Conservation (phyloP, 768 basidiomycete species). For the Saitozyma sp. region DNA sequence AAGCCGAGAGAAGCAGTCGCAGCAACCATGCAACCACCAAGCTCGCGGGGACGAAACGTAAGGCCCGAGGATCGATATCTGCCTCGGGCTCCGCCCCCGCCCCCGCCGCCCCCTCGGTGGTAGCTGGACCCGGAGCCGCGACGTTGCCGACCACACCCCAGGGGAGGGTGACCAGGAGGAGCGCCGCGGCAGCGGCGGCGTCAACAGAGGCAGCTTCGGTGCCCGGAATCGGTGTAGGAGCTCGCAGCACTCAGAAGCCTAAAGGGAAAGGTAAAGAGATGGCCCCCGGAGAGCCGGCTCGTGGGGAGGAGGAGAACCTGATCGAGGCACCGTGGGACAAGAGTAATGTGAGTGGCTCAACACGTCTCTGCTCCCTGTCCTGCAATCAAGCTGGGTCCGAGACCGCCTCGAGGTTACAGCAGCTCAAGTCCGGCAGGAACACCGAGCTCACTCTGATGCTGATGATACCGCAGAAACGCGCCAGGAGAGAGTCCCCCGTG, state of each 20-base stretch:
- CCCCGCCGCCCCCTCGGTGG: not conserved
- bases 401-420: too few species aligned
- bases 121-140: slow-evolving; percentile 5
- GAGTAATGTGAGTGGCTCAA: too few species aligned
- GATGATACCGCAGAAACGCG: too few species aligned
- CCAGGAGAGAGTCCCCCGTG: too few species aligned
- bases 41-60: slow-evolving; percentile 4
- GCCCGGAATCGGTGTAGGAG: not conserved
- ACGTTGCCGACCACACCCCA: not conserved
- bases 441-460: too few species aligned
- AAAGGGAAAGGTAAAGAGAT: too few species aligned
- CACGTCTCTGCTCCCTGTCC: too few species aligned
- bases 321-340: slow-evolving; percentile 7
- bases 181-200: not conserved
- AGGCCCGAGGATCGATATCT: not conserved
- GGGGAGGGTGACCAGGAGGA: slow-evolving; percentile 16
- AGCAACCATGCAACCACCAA: too few species aligned
- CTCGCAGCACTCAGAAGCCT: not conserved
- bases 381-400: too few species aligned
- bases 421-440: too few species aligned
- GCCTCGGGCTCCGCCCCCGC: not conserved
- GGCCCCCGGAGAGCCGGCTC: slow-evolving; percentile 19
- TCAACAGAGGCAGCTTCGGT: not conserved
- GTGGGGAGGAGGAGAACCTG: slow-evolving; percentile 44
- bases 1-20: too few species aligned